phyloP scores from a whole-genome alignment of 352 stramenopile species.

The Globisporangium cylindrosporum region DNA sequence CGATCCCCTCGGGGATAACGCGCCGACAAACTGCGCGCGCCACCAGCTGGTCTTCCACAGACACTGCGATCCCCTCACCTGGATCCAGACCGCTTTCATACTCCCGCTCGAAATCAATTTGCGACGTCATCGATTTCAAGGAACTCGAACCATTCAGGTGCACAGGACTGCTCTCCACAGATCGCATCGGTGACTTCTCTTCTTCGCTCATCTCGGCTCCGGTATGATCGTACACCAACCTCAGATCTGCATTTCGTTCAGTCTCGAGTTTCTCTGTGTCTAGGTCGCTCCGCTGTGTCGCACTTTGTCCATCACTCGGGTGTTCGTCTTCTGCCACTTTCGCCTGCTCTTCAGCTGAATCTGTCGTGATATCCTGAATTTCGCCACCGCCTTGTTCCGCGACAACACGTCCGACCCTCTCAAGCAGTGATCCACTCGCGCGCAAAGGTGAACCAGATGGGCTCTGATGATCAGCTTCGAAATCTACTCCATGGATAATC shows the following conservation, averaged over 20 bases:
- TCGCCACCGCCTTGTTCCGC: constrained; percentile 71
- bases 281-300: constrained; percentile 10
- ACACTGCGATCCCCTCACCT: constrained; percentile 54
- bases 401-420: constrained; percentile 68
- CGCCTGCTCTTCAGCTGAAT: constrained; percentile 22
- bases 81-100: constrained; percentile 67
- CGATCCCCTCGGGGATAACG: constrained; percentile 72
- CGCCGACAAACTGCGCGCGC: constrained; percentile 58
- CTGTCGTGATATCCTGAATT: constrained; percentile 75
- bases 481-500: constrained; percentile 37
- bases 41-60: constrained; percentile 61
- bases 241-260: constrained; percentile 11
- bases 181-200: constrained; percentile 5
- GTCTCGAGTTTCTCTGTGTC: constrained; percentile 24
- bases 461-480: constrained; percentile 23
- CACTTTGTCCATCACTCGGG: constrained; percentile 1
- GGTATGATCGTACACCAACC: constrained; percentile 9
- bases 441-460: constrained; percentile 18
- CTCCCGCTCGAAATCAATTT: constrained; percentile 29
- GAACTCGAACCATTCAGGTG: constrained; percentile 3
- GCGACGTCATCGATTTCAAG: constrained; percentile 19
- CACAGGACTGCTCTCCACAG: constrained; percentile 8
- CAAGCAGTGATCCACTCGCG: constrained; percentile 45
- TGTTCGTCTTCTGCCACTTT: constrained; percentile 19
- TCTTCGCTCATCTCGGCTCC: constrained; percentile 13